These are phyloP conservation scores for Magnaporthiopsis poae DNA, from an alignment of 2,329 filamentous ascomycete species.

Conservation along the genomic window DNA sequence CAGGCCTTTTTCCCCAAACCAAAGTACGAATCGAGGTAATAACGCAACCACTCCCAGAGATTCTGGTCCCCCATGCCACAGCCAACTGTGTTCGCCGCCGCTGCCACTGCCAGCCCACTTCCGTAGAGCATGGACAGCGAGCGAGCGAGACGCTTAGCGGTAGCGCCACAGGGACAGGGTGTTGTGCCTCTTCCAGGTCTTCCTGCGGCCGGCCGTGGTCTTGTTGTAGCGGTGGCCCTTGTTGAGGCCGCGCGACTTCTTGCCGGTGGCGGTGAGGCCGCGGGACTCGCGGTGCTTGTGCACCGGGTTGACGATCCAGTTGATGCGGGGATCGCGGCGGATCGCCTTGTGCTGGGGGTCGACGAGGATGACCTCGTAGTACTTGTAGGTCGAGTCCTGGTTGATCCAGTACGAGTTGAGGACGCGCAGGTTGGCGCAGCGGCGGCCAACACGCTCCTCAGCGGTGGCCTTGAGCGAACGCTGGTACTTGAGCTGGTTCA, in stretches of 20 bases:
- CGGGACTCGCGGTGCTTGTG: constrained; percentile 99
- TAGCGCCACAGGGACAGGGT: constrained; percentile 98
- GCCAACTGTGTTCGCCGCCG: no score
- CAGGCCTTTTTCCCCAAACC: not conserved
- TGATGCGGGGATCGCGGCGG: constrained; percentile 97
- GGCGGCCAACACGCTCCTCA: constrained; percentile 98
- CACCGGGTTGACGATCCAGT: constrained; percentile 99
- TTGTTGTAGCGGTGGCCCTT: constrained; percentile 99
- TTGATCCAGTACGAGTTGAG: constrained; percentile 99
- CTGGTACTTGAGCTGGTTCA: constrained; percentile 99
- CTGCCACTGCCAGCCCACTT: not conserved
- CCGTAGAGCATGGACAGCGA: not conserved
- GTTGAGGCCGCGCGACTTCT: constrained; percentile 98
- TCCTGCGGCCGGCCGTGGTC: constrained; percentile 90
- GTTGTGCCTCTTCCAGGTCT: constrained; percentile 99
- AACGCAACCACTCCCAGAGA: not conserved
- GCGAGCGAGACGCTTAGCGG: constrained; percentile 50
- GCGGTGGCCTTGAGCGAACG: constrained; percentile 94
- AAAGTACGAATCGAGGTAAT: not conserved
- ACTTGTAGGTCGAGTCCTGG: constrained; percentile 99
- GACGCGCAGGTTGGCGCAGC: constrained; percentile 97
- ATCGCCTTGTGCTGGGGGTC: constrained; percentile 99
- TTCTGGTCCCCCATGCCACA: not conserved
- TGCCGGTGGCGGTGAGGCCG: constrained; percentile 95
- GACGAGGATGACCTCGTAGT: constrained; percentile 97